Percentiles rank a stretch among this genome's conserved stretches.
phyloP scores from a whole-genome alignment of 805 yeast genomes.

The Pichia phayaonensis region DNA sequence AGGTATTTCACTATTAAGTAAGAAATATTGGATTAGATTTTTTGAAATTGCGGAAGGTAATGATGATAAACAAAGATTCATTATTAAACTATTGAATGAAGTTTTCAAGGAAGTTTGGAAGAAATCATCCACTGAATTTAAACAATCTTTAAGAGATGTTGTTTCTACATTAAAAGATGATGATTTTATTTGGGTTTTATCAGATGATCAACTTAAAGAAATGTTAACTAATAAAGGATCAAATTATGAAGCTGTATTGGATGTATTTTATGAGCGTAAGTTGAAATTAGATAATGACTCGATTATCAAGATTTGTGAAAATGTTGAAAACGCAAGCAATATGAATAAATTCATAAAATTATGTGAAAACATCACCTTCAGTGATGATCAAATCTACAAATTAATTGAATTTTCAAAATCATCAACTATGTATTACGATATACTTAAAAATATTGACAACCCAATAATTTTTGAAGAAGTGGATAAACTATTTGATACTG shows the following conservation, averaged over 20 bases:
- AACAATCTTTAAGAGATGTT: background rate
- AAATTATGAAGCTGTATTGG: background rate
- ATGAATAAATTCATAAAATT: background rate
- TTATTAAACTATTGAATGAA: conserved; percentile 23
- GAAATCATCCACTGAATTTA: background rate
- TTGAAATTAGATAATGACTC: background rate
- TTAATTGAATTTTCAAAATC: background rate
- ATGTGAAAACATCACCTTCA: background rate
- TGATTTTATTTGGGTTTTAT: conserved; percentile 6
- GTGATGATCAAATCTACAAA: background rate
- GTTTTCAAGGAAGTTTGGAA: conserved; percentile 16
- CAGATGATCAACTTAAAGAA: conserved; percentile 3
- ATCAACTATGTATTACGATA: background rate
- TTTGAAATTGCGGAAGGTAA: conserved; percentile 4
- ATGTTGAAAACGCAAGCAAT: background rate
- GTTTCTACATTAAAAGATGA: background rate
- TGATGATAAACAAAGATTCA: conserved; percentile 1
- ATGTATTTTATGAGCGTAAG: background rate
- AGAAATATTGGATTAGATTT: conserved; percentile 23
- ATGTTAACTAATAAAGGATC: background rate
- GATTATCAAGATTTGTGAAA: background rate
- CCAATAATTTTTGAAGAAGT: background rate
- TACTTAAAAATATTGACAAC: background rate
- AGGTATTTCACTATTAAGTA: conserved; percentile 11
- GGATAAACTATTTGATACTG: background rate